Percentiles rank a stretch among this genome's conserved stretches.
phyloP scores from a whole-genome alignment of 371 early-diverging fungal genomes.

The Rhizopus microsporus region DNA sequence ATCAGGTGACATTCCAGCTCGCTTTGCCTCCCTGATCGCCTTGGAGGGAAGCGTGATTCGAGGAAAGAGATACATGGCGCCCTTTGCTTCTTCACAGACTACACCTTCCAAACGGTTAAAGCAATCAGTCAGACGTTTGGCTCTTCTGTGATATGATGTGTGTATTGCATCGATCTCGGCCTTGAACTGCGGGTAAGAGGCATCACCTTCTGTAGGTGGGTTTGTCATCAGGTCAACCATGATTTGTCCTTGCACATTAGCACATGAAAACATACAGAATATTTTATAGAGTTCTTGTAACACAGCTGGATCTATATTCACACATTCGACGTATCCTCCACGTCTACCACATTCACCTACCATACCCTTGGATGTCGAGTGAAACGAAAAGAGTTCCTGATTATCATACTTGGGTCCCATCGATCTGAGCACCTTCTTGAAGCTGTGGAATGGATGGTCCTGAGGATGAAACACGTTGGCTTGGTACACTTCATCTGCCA shows the following conservation, averaged over 20 bases:
- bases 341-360: conserved; percentile 98
- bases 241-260: conserved; percentile 84
- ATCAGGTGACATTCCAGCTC: conserved; percentile 73
- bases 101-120: conserved; percentile 89
- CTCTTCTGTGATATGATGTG: conserved; percentile 80
- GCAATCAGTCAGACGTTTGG: conserved; percentile 68
- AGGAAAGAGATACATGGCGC: conserved; percentile 97
- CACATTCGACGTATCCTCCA: conserved; percentile 97
- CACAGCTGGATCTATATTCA: conserved; percentile 73
- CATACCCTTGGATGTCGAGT: conserved; percentile 97
- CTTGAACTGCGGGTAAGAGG: conserved; percentile 75
- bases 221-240: conserved; percentile 92
- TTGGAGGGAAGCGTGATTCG: conserved; percentile 72
- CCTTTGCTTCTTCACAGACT: conserved; percentile 84
- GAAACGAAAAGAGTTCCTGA: conserved; percentile 90
- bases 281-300: conserved; percentile 90
- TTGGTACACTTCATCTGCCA: conserved; percentile 97
- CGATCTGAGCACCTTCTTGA: conserved; percentile 78
- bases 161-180: conserved; percentile 77
- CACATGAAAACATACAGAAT: conserved; percentile 89
- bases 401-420: neutral
- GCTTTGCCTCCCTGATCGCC: conserved; percentile 72
- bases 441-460: conserved; percentile 85
- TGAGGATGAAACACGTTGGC: conserved; percentile 83
- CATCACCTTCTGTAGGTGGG: conserved; percentile 83